A percentile compares a stretch with the other conserved stretches of the same genome.
Evolutionary conservation across 2,329 filamentous ascomycete species (phyloP).

Genomic region (Lachnellula arida): DNA sequence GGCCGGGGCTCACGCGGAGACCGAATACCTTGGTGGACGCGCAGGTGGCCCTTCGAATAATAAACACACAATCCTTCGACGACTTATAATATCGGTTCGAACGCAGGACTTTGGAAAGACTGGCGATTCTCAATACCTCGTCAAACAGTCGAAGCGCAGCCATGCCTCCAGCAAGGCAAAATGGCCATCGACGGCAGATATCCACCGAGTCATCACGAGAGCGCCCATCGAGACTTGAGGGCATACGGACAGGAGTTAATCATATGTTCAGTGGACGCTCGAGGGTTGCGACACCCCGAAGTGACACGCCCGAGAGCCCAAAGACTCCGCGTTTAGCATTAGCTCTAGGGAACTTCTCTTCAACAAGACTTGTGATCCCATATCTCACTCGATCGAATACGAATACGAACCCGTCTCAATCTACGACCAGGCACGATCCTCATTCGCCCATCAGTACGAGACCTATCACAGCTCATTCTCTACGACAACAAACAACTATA

Average conservation of each 20-base stretch:
- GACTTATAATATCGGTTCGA: conserved; percentile 8
- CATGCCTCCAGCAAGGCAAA: conserved; percentile 20
- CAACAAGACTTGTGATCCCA: conserved; percentile 40
- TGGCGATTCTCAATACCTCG: conserved; percentile 6
- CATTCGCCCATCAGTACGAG: conserved; percentile 15
- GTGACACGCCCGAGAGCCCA: conserved; percentile 34
- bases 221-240: conserved; percentile 22
- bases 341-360: conserved; percentile 36
- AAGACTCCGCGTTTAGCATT: conserved; percentile 44
- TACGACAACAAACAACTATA: conserved; percentile 8
- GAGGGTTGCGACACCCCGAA: conserved; percentile 19
- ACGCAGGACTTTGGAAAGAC: conserved; percentile 11
- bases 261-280: conserved; percentile 27
- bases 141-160: conserved; percentile 7
- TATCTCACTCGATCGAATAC: conserved; percentile 39
- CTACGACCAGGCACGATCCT: conserved; percentile 16
- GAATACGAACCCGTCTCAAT: conserved; percentile 35
- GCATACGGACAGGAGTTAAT: conserved; percentile 22
- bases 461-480: conserved; percentile 11
- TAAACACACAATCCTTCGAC: conserved; percentile 6
- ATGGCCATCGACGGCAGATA: conserved; percentile 12
- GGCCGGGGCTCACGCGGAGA: conserved; percentile 12
- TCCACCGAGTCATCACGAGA: conserved; percentile 9
- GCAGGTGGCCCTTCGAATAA: conserved; percentile 17
- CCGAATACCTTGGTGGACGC: conserved; percentile 16